Evolutionary conservation across 2,329 filamentous ascomycete species (phyloP), one percentile per base, ranked within the genome.

Genomic region (Uncinocarpus reesii): DNA sequence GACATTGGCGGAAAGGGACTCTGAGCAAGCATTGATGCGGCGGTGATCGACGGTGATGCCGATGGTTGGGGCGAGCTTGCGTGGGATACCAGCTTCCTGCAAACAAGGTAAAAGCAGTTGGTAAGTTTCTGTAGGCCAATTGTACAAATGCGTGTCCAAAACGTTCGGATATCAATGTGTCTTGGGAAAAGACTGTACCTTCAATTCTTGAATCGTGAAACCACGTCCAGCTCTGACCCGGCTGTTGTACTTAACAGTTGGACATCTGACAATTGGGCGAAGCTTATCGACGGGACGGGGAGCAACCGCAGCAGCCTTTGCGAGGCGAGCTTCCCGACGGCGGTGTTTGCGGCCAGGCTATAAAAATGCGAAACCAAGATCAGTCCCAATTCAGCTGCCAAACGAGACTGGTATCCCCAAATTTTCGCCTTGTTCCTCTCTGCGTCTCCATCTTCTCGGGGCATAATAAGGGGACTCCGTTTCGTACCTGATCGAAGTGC

Each of bases 221-320:
- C 92, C 92, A 79, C 92, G 88, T 73, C 92, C 92, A 68, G 87
- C 81, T 71, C 92, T 84, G 69, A 93, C 85, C 71, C 88, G 88
- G 71, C 92, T 89, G 86, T 98, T 98, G 81, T 98, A 94, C 81
- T 93, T 95, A 79, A 95, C 75, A 65, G 86, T 90, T 69, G 92
- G 90, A 84, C 90, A 96, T 78, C 89, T 86, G 64, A 98, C 90
- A 73, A 96, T 76, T 61, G 92, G 92, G 71, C 89, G 83, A 70
- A 98, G 81, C 75, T 86, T 89, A 81, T 98, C 92, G 73, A 95
- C 86, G 62, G 92, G 92, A 66, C 92, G 88, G 69, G 92, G 92
- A 69, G 92, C 92, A 67, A 96, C 78, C 66, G 86, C 84, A 65
- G 88, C 89, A 68, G 90, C 90, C 85, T 96, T 98, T 65, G 84